phyloP scores from a whole-genome alignment of 345 rosid species.

The Moricandia moricandioides region DNA sequence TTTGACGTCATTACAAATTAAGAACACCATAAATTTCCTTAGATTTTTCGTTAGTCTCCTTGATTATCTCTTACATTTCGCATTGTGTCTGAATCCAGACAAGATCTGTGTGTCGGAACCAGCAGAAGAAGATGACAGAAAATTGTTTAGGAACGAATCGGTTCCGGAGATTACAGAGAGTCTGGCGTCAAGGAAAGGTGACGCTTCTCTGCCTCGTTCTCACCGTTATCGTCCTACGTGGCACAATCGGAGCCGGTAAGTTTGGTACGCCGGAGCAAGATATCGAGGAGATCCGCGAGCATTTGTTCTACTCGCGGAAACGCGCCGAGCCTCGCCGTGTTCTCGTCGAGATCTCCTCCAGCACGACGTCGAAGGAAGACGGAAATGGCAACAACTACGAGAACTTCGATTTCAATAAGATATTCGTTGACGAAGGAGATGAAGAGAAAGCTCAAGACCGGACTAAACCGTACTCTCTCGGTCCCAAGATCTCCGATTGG shows the following conservation, averaged over 20 bases:
- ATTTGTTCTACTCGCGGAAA: conserved; percentile 54
- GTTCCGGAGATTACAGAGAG: conserved; percentile 46
- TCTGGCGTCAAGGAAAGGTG: conserved; percentile 59
- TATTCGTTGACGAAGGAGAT: conserved; percentile 49
- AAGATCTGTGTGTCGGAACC: conserved; percentile 16
- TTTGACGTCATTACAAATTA: neutral
- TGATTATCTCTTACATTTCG: conserved; percentile 1
- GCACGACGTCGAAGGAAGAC: conserved; percentile 33
- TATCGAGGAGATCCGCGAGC: conserved; percentile 62
- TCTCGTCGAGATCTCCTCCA: conserved; percentile 54
- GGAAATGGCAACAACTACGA: conserved; percentile 33
- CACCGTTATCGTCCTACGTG: conserved; percentile 84
- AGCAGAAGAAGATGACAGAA: conserved; percentile 44
- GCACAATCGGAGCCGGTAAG: conserved; percentile 86
- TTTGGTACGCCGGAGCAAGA: conserved; percentile 90
- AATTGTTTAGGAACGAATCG: conserved; percentile 53
- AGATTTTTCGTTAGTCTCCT: neutral
- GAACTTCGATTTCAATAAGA: conserved; percentile 44
- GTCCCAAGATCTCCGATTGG: conserved; percentile 68
- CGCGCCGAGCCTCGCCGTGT: conserved; percentile 66
- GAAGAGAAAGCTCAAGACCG: conserved; percentile 46
- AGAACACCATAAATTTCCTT: neutral
- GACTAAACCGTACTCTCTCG: conserved; percentile 47
- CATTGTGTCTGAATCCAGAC: conserved; percentile 8
- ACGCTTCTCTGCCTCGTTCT: conserved; percentile 55